These are phyloP conservation scores for Sesbania bispinosa DNA, from an alignment of 306 rosid species.

Conservation along the genomic window DNA sequence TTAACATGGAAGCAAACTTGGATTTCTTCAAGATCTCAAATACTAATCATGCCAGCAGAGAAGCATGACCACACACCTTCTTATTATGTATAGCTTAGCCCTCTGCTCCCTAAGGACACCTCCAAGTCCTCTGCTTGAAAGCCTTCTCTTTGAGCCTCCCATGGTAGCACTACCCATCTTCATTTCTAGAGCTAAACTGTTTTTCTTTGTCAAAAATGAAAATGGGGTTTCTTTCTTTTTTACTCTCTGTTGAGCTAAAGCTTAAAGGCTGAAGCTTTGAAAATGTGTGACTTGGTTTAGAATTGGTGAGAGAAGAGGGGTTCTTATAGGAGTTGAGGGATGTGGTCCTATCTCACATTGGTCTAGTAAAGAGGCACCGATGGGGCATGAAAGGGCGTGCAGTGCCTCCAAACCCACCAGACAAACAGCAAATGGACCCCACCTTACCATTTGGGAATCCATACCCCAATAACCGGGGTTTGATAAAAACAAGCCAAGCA, in stretches of 20 bases:
- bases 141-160: conserved; percentile 72
- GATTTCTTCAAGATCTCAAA: not conserved
- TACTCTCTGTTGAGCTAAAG: no score
- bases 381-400: conserved; percentile 83
- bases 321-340: conserved; percentile 41
- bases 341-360: conserved; percentile 47
- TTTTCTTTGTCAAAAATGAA: not conserved
- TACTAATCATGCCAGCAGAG: conserved; percentile 92
- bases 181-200: conserved; percentile 37
- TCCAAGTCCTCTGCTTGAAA: conserved; percentile 76
- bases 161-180: conserved; percentile 53
- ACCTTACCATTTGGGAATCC: conserved; percentile 54
- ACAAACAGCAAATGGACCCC: conserved; percentile 59
- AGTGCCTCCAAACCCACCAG: conserved; percentile 68
- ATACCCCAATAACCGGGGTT: conserved; percentile 34
- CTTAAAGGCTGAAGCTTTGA: conserved; percentile 15
- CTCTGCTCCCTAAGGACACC: conserved; percentile 83
- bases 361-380: conserved; percentile 52
- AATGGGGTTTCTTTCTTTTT: not conserved
- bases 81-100: conserved; percentile 82
- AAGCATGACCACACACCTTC: conserved; percentile 97
- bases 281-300: conserved; percentile 22
- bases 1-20: not conserved
- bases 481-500: conserved; percentile 37
- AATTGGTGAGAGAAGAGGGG: conserved; percentile 17